These are phyloP conservation scores for Gonium pectorale DNA, from an alignment of 139 green algal genomes.

Conservation along the genomic window DNA sequence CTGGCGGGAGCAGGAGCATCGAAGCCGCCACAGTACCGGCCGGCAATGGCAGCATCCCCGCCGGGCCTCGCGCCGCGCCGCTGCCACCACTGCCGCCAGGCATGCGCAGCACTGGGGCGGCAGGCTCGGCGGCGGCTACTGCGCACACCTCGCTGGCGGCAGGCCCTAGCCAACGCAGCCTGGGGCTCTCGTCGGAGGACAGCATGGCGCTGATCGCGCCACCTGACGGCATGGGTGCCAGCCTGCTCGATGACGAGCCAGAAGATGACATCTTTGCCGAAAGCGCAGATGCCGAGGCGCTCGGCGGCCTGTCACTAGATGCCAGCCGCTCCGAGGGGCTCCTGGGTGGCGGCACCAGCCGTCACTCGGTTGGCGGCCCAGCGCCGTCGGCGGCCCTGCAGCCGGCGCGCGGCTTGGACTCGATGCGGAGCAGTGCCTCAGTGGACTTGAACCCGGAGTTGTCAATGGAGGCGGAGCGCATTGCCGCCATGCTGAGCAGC, in stretches of 20 bases:
- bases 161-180: not conserved
- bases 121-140: not conserved
- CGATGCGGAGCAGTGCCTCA: not conserved
- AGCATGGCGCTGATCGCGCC: constrained; percentile 20
- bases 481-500: constrained; percentile 14
- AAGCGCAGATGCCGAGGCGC: not conserved
- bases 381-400: too few species aligned
- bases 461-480: constrained; percentile 26
- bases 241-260: constrained; percentile 7
- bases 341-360: too few species aligned
- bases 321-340: not conserved
- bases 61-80: too few species aligned
- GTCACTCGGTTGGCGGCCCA: too few species aligned
- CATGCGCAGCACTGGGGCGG: not conserved
- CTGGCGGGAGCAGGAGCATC: too few species aligned
- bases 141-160: not conserved
- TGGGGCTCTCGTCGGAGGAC: constrained; percentile 1
- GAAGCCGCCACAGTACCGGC: too few species aligned
- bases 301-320: not conserved
- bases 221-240: not conserved
- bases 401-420: not conserved
- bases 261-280: constrained; percentile 22
- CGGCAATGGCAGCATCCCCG: too few species aligned
- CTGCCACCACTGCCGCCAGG: constrained; percentile 22
- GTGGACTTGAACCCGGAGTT: constrained; percentile 22